Evolutionary conservation across 495 filamentous ascomycete genomes (phyloP), one percentile per base, ranked within the genome.

Genomic region (Podospora comata): DNA sequence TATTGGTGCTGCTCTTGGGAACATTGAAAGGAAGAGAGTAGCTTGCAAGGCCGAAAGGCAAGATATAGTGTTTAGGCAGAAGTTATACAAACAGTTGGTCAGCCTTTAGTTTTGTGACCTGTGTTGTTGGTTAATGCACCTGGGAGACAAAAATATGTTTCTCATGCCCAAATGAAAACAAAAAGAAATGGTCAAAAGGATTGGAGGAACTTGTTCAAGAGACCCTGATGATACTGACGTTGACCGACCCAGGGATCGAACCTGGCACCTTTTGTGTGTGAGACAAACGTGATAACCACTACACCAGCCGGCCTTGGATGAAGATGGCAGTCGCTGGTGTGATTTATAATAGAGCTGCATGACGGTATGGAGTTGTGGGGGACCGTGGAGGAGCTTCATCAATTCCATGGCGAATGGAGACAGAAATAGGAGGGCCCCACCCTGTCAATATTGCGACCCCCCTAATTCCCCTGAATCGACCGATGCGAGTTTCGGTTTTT

Each of bases 221-320:
- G 39, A 16, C 13, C 1, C 4, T 48, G 1, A 48, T 48, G 9
- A 48, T 13, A 48, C 39, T 48, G 39, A 48, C 13, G 32, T 65
- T 72, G 71, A 70, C 28, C 71, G 65, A 68, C 68, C 65, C 71
- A 67, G 66, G 71, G 71, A 67, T 72, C 71, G 71, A 72, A 72
- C 71, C 66, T 67, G 71, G 62, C 65, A 70, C 71, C 71, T 72
- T 70, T 65, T 68, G 68, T 65, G 71, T 70, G 72, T 69, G 68
- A 73, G 67, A 67, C 69, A 68, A 68, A 74, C 70, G 72, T 71
- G 67, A 74, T 71, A 71, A 68, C 72, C 66, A 71, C 69, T 69
- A 71, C 69, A 74, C 69, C 71, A 73, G 64, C 15, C 68, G 68
- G 23, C 68, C 68, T 54, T 58, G 16, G 55, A 58, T 58, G 55